Evolutionary conservation across 441 rosid species (phyloP).

Genomic region (Erysimum cheiri): DNA sequence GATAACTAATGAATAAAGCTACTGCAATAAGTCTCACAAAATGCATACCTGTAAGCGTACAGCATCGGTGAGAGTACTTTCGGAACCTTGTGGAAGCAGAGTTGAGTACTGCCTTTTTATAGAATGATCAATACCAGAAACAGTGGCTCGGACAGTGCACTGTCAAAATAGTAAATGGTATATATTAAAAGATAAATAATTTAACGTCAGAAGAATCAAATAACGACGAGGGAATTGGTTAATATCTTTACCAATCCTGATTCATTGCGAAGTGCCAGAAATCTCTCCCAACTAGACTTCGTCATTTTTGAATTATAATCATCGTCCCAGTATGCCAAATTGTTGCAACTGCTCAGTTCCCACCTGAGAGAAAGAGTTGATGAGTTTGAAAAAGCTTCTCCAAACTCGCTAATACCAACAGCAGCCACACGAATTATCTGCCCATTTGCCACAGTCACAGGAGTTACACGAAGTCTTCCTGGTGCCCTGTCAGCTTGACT

Average conservation of each 20-base stretch:
- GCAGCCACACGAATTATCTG: constrained; percentile 85
- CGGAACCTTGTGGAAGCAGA: constrained; percentile 55
- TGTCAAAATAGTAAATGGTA: constrained; percentile 40
- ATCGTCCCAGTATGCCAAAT: constrained; percentile 79
- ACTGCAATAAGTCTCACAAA: constrained; percentile 21
- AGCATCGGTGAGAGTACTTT: constrained; percentile 74
- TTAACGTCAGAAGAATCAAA: constrained; percentile 8
- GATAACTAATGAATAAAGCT: neutral
- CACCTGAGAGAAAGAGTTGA: constrained; percentile 87
- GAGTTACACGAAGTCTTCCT: constrained; percentile 62
- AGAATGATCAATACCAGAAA: constrained; percentile 61
- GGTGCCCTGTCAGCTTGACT: constrained; percentile 64
- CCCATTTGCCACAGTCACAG: constrained; percentile 91
- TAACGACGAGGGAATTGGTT: neutral
- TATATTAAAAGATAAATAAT: neutral
- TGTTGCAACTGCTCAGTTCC: constrained; percentile 79
- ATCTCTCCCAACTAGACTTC: constrained; percentile 85
- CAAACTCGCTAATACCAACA: constrained; percentile 67
- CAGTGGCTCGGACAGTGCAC: constrained; percentile 88
- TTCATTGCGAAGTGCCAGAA: constrained; percentile 76
- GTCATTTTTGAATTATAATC: constrained; percentile 55
- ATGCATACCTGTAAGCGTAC: constrained; percentile 73
- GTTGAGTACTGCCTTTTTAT: constrained; percentile 47
- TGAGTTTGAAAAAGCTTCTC: constrained; percentile 91
- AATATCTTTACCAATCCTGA: constrained; percentile 76